Evolutionary conservation across 2,329 filamentous ascomycete genomes (phyloP).

Genomic region (Coniella lustricola): DNA sequence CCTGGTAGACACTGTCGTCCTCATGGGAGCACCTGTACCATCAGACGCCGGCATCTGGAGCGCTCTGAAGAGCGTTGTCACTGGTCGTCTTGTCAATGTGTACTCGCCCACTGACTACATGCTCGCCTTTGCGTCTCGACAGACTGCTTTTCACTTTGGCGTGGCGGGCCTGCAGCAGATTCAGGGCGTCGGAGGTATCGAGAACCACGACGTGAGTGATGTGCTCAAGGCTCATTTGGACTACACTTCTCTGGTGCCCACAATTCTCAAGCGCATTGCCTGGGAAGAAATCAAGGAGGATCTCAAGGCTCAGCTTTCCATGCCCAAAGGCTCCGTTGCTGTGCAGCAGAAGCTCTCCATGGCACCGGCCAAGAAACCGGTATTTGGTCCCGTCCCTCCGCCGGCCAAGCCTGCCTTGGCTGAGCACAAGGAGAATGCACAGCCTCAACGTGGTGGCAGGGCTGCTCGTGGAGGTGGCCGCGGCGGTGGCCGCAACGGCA

Average conservation of each 20-base stretch:
- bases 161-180: constrained; percentile 77
- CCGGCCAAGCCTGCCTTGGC: background rate
- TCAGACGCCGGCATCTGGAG: constrained; percentile 68
- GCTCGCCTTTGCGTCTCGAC: constrained; percentile 80
- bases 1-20: constrained; percentile 73
- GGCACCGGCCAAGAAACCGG: background rate
- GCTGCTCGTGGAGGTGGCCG: constrained; percentile 6
- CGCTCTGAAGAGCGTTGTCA: constrained; percentile 68
- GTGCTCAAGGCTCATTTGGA: constrained; percentile 62
- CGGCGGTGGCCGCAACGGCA: constrained; percentile 3
- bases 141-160: constrained; percentile 60
- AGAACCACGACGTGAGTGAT: constrained; percentile 62
- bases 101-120: constrained; percentile 84
- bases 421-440: constrained; percentile 13
- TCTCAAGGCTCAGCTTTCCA: background rate
- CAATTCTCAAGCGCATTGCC: constrained; percentile 58
- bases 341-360: background rate
- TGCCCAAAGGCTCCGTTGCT: background rate
- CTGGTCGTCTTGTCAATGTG: constrained; percentile 81
- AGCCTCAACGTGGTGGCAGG: constrained; percentile 11
- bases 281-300: constrained; percentile 54
- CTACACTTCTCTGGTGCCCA: constrained; percentile 61
- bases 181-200: constrained; percentile 55
- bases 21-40: constrained; percentile 78
- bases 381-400: background rate